These are phyloP conservation scores for Boletus semigastroideus DNA, from an alignment of 1,284 basidiomycete genomes.

Conservation along the genomic window DNA sequence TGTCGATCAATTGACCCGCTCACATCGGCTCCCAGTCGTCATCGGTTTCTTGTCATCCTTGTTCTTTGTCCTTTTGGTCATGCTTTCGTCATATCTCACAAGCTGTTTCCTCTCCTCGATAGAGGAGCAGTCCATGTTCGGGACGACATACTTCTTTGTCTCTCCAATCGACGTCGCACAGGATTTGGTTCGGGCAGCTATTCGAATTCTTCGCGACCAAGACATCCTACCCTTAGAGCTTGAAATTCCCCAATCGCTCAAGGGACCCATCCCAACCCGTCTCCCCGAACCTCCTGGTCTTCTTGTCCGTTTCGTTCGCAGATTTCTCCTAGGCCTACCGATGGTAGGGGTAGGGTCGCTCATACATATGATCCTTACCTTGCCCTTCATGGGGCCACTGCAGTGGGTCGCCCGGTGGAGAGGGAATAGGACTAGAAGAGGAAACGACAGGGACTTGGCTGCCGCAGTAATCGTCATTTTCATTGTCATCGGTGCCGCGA, in stretches of 20 bases:
- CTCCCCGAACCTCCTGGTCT: constrained; percentile 36
- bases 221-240: constrained; percentile 45
- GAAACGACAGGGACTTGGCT: constrained; percentile 58
- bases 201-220: constrained; percentile 64
- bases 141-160: constrained; percentile 49
- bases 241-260: constrained; percentile 17
- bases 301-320: constrained; percentile 54
- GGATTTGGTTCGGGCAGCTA: constrained; percentile 62
- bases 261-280: constrained; percentile 9
- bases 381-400: constrained; percentile 60
- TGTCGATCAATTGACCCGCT: constrained; percentile 8
- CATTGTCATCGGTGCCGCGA: constrained; percentile 60
- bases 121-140: constrained; percentile 37
- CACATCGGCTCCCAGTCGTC: constrained; percentile 46
- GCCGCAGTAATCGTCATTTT: constrained; percentile 62
- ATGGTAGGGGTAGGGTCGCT: constrained; percentile 75
- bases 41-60: constrained; percentile 63
- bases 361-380: constrained; percentile 64
- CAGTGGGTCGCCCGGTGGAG: constrained; percentile 67
- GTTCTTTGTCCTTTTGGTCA: constrained; percentile 65
- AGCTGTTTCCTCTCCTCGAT: constrained; percentile 55
- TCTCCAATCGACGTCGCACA: constrained; percentile 59
- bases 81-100: constrained; percentile 70
- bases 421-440: constrained; percentile 50
- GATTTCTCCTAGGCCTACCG: constrained; percentile 73